Conservation (phyloP, 1,139 yeast genomes). For the Magnusiomyces magnusii region DNA sequence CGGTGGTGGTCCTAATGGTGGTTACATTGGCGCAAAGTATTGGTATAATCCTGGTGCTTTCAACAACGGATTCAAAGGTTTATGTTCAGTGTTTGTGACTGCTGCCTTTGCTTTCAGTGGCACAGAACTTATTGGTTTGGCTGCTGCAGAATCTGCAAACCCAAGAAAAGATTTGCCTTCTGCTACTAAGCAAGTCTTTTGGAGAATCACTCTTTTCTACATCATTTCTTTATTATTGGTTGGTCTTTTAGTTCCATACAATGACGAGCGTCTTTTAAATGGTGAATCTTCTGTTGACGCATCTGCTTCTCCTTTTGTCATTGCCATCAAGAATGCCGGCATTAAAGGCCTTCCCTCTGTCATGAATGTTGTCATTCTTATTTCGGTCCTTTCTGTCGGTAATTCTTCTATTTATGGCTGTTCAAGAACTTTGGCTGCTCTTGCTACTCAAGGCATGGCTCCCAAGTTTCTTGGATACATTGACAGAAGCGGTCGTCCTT, state of each 20-base stretch:
- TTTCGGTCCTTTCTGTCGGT: constrained; percentile 67
- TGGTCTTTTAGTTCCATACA: constrained; percentile 60
- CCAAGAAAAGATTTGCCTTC: constrained; percentile 59
- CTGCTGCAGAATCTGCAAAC: constrained; percentile 73
- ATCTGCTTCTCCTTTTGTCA: constrained; percentile 66
- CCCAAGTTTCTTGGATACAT: constrained; percentile 67
- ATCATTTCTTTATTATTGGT: constrained; percentile 51
- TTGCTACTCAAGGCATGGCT: constrained; percentile 76
- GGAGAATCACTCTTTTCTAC: constrained; percentile 65
- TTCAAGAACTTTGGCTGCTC: constrained; percentile 73
- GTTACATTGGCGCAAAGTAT: constrained; percentile 52
- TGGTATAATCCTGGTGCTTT: constrained; percentile 63
- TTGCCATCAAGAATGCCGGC: constrained; percentile 53
- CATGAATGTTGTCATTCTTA: constrained; percentile 63
- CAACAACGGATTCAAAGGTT: constrained; percentile 65
- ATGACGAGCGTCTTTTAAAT: constrained; percentile 41
- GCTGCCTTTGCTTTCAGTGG: constrained; percentile 88
- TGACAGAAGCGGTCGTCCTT: constrained; percentile 69
- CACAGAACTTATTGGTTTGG: constrained; percentile 69
- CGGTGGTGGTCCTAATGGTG: constrained; percentile 59
- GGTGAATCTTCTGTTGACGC: constrained; percentile 44
- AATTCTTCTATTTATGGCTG: constrained; percentile 72
- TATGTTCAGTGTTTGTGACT: constrained; percentile 66
- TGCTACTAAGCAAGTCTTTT: constrained; percentile 62
- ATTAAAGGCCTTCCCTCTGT: constrained; percentile 57